Base-by-base conservation (phyloP, 1,284 basidiomycete genomes). In the Rhodotorula sp. region DNA sequence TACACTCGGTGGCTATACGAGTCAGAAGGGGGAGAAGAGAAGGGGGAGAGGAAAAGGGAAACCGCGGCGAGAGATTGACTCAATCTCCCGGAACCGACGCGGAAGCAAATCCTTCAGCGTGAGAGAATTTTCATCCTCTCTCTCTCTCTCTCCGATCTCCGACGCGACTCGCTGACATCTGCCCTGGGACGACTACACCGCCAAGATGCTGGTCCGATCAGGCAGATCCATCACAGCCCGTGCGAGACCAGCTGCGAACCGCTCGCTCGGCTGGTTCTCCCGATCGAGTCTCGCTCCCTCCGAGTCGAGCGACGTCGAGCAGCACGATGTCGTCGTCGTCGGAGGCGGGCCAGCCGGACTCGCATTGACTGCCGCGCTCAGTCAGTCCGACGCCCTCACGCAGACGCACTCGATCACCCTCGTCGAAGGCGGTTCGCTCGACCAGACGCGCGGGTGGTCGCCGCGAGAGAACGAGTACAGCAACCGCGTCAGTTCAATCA, bases 271-370 rank as follows among this genome's bases (percentile, higher is more conserved):
- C 26, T 63, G 62, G 62, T 63, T 55, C 50, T 8, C 61, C 18
- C 60, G 62, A 26, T 43, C 60, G 8, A 19, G 48, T 1, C 23
- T 28, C 45, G 45, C 45, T 4, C 16, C 45, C 19, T 34, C 50
- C 31, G 12, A 19, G 34, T 15, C 38, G 23, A 23, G 28, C 45
- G 8, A 23, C 12, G 15, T 34, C 60, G 70, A 75, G 49, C 28
- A 64, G 7, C 69, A 86, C 74, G 94, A 97, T 80, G 85, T 97
- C 65, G 91, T 97, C 48, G 91, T 98, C 76, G 92, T 97, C 50
- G 95, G 95, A 21, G 95, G 93, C 59, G 95, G 95, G 1, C 93
- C 93, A 28, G 93, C 88, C 2, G 95, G 95, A 21, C 85, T 99
- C 38, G 91, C 94, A 7, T 84, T 99, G 43, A 93, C 93, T 1